phyloP scores from a whole-genome alignment of 2,329 filamentous ascomycete genomes.

The Sphaerulina populicola region DNA sequence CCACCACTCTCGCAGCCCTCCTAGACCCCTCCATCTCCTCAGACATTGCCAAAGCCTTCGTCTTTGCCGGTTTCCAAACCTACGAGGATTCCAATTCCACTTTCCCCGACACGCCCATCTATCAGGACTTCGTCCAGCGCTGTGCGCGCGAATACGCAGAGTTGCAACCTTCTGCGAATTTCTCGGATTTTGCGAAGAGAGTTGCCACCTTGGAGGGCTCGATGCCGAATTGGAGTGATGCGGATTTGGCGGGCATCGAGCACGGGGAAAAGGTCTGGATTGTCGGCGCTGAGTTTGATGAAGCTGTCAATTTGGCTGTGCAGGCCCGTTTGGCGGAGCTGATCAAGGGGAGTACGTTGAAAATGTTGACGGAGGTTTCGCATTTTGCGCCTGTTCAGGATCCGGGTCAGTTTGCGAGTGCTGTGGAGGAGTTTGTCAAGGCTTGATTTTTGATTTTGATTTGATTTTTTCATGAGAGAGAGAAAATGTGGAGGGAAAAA shows the following conservation, averaged over 20 bases:
- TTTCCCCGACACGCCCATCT: constrained; percentile 32
- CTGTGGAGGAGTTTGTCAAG: constrained; percentile 13
- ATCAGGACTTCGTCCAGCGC: constrained; percentile 32
- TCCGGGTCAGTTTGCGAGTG: constrained; percentile 24
- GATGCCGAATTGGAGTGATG: constrained; percentile 31
- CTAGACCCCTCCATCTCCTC: constrained; percentile 29
- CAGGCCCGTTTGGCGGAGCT: constrained; percentile 32
- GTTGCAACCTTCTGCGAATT: constrained; percentile 34
- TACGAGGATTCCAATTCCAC: constrained; percentile 34
- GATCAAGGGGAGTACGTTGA: constrained; percentile 35
- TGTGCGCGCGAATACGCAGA: constrained; percentile 34
- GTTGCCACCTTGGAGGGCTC: constrained; percentile 35
- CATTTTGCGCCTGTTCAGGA: constrained; percentile 41
- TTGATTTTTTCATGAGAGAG: too few species aligned
- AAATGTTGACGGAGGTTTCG: constrained; percentile 35
- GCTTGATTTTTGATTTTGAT: too few species aligned
- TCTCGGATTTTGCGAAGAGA: constrained; percentile 34
- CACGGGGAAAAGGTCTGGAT: too few species aligned
- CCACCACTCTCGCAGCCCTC: constrained; percentile 35
- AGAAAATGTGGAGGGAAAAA: too few species aligned
- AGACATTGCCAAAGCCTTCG: constrained; percentile 36
- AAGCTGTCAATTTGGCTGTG: constrained; percentile 37
- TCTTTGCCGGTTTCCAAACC: constrained; percentile 34
- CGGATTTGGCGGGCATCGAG: too few species aligned
- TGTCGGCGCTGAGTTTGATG: constrained; percentile 30